Percentiles rank a stretch among this genome's conserved stretches.
Conservation (phyloP, 345 rosid genomes). For the Eucalyptus tenuipes region DNA sequence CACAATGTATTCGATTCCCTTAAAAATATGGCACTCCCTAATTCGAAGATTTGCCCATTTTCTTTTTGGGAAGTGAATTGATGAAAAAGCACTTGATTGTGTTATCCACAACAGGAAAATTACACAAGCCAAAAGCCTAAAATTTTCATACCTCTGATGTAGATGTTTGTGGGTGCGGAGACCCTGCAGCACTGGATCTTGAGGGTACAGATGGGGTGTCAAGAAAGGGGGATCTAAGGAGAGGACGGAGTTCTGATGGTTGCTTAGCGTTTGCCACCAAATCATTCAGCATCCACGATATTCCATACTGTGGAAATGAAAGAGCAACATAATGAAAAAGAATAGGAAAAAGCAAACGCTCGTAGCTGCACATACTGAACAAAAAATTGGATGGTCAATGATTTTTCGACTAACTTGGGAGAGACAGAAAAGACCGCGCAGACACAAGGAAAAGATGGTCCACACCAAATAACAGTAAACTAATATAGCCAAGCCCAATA, state of each 20-base stretch:
- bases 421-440: neutral
- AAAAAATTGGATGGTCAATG: neutral
- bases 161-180: conserved; percentile 2
- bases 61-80: neutral
- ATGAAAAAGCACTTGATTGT: neutral
- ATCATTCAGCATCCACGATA: neutral
- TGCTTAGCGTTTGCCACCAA: neutral
- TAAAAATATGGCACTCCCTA: neutral
- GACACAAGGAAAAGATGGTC: neutral
- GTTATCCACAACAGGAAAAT: neutral
- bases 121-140: neutral
- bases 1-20: neutral
- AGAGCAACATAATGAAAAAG: neutral
- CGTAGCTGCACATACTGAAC: neutral
- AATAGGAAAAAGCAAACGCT: neutral
- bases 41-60: neutral
- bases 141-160: conserved; percentile 20
- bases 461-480: neutral
- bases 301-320: neutral
- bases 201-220: conserved; percentile 3
- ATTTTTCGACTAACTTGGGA: neutral
- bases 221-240: neutral
- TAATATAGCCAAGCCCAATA: neutral
- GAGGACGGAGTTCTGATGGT: neutral
- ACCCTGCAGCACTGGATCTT: conserved; percentile 2